Percentiles rank a stretch among this genome's conserved stretches.
Evolutionary conservation across 768 basidiomycete genomes (phyloP).

Genomic region (Boletus fagicola): DNA sequence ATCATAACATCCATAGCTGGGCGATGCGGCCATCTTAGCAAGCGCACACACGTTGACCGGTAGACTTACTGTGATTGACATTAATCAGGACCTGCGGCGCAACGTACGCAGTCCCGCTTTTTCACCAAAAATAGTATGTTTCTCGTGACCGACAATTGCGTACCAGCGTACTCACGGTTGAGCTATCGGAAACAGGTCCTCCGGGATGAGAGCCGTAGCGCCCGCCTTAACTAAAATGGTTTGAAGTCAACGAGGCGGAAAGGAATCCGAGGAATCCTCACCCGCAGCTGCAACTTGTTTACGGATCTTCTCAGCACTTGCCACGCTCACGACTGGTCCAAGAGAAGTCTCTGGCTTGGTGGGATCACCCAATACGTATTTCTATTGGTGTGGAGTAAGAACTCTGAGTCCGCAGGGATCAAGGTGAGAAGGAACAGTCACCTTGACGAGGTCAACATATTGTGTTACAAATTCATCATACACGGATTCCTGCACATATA

Average conservation of each 20-base stretch:
- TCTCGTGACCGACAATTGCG: background rate
- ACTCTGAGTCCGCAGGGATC: background rate
- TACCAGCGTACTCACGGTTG: constrained; percentile 49
- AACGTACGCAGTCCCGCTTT: constrained; percentile 80
- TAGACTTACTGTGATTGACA: constrained; percentile 77
- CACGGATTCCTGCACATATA: constrained; percentile 87
- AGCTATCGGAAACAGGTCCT: constrained; percentile 63
- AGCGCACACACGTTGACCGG: background rate
- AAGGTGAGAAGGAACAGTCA: constrained; percentile 15
- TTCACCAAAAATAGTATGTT: background rate
- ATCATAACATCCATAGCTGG: constrained; percentile 92
- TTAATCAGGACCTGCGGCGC: constrained; percentile 88
- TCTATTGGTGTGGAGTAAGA: constrained; percentile 37
- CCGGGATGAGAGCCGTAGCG: constrained; percentile 72
- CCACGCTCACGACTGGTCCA: constrained; percentile 90
- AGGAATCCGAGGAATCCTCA: constrained; percentile 31
- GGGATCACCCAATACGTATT: constrained; percentile 86
- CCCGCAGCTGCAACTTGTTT: constrained; percentile 86
- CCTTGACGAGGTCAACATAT: constrained; percentile 75
- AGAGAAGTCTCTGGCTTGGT: constrained; percentile 69
- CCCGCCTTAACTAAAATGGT: constrained; percentile 61
- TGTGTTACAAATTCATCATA: constrained; percentile 77
- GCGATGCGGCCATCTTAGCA: constrained; percentile 3
- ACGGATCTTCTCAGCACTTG: constrained; percentile 79
- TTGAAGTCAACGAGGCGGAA: background rate